phyloP scores from a whole-genome alignment of 345 rosid species.

The Eucalyptus marginata region DNA sequence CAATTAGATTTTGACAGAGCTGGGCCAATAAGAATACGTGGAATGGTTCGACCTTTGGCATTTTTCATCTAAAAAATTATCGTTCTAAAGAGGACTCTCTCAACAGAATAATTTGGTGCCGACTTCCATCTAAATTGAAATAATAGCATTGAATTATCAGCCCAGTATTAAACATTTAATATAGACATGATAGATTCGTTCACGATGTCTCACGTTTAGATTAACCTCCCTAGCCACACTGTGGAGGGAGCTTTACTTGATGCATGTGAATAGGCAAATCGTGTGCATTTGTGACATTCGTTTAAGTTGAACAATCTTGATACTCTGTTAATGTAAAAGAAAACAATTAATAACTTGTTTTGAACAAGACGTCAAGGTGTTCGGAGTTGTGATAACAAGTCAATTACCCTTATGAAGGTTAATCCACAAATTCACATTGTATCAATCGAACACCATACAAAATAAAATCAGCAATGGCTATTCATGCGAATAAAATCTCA shows the following conservation, averaged over 20 bases:
- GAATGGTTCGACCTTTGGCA: background rate
- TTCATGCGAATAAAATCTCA: background rate
- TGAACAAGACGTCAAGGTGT: background rate
- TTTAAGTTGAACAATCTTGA: background rate
- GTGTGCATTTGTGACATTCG: background rate
- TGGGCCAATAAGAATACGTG: background rate
- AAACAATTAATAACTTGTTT: no score
- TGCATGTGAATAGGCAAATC: background rate
- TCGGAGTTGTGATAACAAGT: background rate
- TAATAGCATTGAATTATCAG: background rate
- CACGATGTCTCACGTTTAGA: rapidly evolving
- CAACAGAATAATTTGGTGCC: background rate
- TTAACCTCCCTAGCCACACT: background rate
- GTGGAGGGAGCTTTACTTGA: background rate
- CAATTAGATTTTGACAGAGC: background rate
- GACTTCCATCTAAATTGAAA: background rate
- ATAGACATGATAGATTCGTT: background rate
- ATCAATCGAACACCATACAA: background rate
- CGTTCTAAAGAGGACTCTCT: background rate
- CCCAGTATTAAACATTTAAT: background rate
- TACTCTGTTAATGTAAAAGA: no score
- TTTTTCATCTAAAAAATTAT: background rate
- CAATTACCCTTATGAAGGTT: background rate
- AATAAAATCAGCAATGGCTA: background rate
- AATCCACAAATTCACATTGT: background rate